Base-by-base conservation (phyloP, 1,284 basidiomycete genomes). In the Cystobasidium pallidum region DNA sequence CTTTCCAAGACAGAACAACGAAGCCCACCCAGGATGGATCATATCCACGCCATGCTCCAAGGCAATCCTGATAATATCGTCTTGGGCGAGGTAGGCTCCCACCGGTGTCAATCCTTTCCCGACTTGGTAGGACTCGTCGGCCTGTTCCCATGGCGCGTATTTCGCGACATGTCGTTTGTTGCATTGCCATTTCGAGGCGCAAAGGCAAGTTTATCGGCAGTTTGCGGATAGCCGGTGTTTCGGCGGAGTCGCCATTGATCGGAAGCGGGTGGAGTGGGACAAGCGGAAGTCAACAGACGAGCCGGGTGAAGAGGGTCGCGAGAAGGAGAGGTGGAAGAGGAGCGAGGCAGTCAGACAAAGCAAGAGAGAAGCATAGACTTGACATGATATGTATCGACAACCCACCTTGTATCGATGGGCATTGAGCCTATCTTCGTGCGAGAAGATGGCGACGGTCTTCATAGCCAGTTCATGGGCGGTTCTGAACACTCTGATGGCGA, bases 391-490 rank as follows among this genome's bases (percentile, higher is more conserved):
- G 36, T 45, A 45, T 15, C 11, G 43, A 8, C 8, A 19, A 19
- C 82, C 30, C 76, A 89, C 91, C 88, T 99, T 99, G 83, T 98
- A 94, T 79, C 96, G 88, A 85, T 99, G 96, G 52, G 96, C 95
- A 72, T 89, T 92, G 84, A 98, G 87, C 75, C 96, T 88, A 85
- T 99, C 96, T 83, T 99, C 96, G 81, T 86, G 90, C 19, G 94
- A 97, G 85, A 92, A 99, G 84, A 99, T 97, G 55, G 96, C 95
- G 70, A 99, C 96, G 65, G 95, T 97, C 81, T 95, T 92, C 94
- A 99, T 96, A 41, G 94, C 96, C 74, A 99, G 87, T 82, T 99
- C 96, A 84, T 99, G 95, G 67, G 96, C 92, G 1, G 96, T 98
- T 80, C 96, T 87, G 86, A 99, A 97, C 64, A 99, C 94, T 81